These are phyloP conservation scores for Aspergillus indologenus DNA, from an alignment of 495 filamentous ascomycete species.

Conservation along the genomic window DNA sequence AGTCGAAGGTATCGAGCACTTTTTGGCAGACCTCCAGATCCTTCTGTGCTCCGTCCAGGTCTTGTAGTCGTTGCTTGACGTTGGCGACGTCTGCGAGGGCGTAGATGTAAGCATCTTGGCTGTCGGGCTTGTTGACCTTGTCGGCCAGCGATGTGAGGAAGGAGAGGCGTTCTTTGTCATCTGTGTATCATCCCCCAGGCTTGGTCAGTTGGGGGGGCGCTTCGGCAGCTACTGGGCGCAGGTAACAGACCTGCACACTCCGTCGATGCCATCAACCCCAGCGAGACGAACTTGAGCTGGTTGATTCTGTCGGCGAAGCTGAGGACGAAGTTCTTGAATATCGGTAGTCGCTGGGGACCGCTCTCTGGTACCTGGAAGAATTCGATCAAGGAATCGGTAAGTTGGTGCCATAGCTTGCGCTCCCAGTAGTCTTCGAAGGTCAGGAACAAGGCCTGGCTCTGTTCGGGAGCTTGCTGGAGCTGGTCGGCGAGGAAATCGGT, in stretches of 20 bases:
- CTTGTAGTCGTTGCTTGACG: constrained; percentile 73
- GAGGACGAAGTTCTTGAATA: constrained; percentile 93
- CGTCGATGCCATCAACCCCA: constrained; percentile 81
- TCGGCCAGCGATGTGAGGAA: constrained; percentile 82
- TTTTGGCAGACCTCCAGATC: constrained; percentile 84
- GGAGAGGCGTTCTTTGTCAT: constrained; percentile 79
- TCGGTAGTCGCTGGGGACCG: constrained; percentile 74
- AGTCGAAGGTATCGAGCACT: constrained; percentile 87
- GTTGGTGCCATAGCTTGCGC: constrained; percentile 98
- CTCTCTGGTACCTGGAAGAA: constrained; percentile 85
- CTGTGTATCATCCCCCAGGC: constrained; percentile 36
- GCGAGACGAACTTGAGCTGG: constrained; percentile 89
- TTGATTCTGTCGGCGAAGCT: constrained; percentile 98
- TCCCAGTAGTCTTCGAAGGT: constrained; percentile 98
- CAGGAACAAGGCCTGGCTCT: constrained; percentile 83
- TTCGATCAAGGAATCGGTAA: constrained; percentile 82
- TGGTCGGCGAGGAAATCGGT: constrained; percentile 87
- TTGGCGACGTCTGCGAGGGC: constrained; percentile 87
- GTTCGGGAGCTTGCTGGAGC: constrained; percentile 77
- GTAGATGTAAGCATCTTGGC: constrained; percentile 95
- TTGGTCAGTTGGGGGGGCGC: neutral
- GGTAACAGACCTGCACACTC: constrained; percentile 82
- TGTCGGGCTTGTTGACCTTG: constrained; percentile 87
- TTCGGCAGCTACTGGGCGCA: too few relatives aligned
- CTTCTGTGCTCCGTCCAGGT: constrained; percentile 73